Conservation (phyloP, 1,284 basidiomycete species). For the Microstroma glucosiphilum region DNA sequence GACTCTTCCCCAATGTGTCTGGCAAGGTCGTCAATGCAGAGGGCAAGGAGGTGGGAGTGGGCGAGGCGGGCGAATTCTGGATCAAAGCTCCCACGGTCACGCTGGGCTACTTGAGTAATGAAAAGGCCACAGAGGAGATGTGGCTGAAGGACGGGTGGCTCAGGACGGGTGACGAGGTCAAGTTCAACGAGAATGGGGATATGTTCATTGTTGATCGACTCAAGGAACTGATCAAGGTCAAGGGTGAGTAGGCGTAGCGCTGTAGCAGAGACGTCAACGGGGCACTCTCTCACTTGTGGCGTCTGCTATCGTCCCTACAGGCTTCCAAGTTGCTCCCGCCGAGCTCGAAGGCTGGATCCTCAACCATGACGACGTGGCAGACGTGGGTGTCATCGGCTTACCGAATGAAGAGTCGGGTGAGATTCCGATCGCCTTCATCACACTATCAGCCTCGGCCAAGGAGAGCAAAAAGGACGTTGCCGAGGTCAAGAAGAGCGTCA, state of each 20-base stretch:
- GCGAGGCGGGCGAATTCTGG: slow-evolving; percentile 52
- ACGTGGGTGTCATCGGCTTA: slow-evolving; percentile 68
- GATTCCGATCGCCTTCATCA: slow-evolving; percentile 67
- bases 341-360: slow-evolving; percentile 60
- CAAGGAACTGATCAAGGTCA: slow-evolving; percentile 26
- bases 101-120: slow-evolving; percentile 51
- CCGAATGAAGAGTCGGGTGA: slow-evolving; percentile 74
- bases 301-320: not conserved
- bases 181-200: slow-evolving; percentile 22
- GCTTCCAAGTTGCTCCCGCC: slow-evolving; percentile 36
- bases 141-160: slow-evolving; percentile 33
- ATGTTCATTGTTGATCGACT: slow-evolving; percentile 37
- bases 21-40: slow-evolving; percentile 37
- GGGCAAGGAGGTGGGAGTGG: slow-evolving; percentile 38
- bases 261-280: not conserved
- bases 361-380: slow-evolving; percentile 63
- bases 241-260: slow-evolving; percentile 11
- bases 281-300: not conserved
- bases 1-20: slow-evolving; percentile 26
- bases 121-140: slow-evolving; percentile 38
- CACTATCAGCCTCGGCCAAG: slow-evolving; percentile 55
- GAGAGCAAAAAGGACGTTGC: slow-evolving; percentile 10
- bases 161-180: slow-evolving; percentile 38
- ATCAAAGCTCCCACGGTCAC: slow-evolving; percentile 53
- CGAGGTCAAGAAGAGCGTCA: slow-evolving; percentile 19